Evolutionary conservation across 1,284 basidiomycete genomes (phyloP), one percentile per base, ranked within the genome.

Genomic region (Apiotrichum veenhuisii): DNA sequence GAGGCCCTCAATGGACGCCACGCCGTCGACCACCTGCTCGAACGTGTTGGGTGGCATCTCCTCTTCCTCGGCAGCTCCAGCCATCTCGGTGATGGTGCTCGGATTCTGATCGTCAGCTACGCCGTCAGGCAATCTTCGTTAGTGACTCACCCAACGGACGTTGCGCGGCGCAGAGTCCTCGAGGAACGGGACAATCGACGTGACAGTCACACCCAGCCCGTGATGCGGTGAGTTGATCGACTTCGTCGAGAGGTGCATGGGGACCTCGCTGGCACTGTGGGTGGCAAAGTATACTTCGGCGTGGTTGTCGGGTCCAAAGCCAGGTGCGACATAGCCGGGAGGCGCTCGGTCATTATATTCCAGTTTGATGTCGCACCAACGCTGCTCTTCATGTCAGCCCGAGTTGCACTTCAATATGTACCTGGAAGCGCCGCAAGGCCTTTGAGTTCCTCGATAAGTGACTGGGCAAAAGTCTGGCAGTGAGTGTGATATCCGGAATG

Each of bases 281-380:
- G 67, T 66, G 0, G 52, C 52, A 27, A 67, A 57, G 20, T 52
- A 47, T 18, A 66, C 18, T 25, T 25, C 5, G 41, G 17, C 11
- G 41, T 45, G 0, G 38, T 44, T 2, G 57, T 47, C 2, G 53
- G 12, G 47, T 4, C 54, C 33, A 36, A 67, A 67, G 0, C 54
- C 54, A 2, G 55, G 52, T 11, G 61, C 50, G 8, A 59, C 40
- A 30, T 67, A 70, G 42, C 66, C 36, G 11, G 11, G 8, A 14
- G 36, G 36, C 17, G 36, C 36, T 17, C 36, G 36, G 9, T 37
- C 36, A 14, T 37, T 37, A 14, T 37, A 37, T 5, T 18, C 36
- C 4, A 37, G 9, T 18, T 44, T 9, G 10, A 22, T 11, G 15
- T 42, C 20, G 11, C 14, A 42, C 20, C n/a, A 42, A 8, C 23